Percentiles rank a stretch among this genome's conserved stretches.
These are phyloP conservation scores for Fusarium sp. DNA, from an alignment of 2,329 filamentous ascomycete genomes.

Conservation along the genomic window DNA sequence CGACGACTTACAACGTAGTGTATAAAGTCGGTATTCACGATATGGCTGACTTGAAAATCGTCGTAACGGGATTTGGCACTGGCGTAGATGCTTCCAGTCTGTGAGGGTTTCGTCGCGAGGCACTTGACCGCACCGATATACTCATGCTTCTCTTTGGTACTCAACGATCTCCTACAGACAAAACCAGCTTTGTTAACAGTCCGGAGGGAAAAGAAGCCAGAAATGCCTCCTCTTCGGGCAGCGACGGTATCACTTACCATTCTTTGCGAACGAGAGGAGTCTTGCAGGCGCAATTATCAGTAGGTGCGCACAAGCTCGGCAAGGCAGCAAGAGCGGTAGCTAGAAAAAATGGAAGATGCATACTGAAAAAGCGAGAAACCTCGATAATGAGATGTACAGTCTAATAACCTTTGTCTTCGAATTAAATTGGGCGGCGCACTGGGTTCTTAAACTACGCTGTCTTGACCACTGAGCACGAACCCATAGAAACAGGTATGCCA, in stretches of 20 bases:
- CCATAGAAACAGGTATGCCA: too few species aligned
- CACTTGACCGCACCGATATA: neutral
- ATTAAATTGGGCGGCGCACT: neutral
- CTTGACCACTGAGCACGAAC: neutral
- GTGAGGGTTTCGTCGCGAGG: rapidly evolving
- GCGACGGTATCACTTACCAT: rapidly evolving
- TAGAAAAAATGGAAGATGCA: rapidly evolving
- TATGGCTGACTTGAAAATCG: neutral
- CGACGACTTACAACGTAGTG: neutral
- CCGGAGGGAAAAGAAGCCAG: rapidly evolving
- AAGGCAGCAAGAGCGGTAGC: neutral
- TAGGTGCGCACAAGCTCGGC: rapidly evolving
- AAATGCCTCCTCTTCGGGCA: rapidly evolving
- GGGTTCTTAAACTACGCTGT: neutral
- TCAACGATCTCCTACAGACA: neutral
- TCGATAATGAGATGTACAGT: rapidly evolving
- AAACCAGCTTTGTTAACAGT: rapidly evolving
- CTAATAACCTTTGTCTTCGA: rapidly evolving
- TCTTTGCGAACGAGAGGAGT: neutral
- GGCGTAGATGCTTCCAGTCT: neutral
- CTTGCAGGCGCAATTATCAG: neutral
- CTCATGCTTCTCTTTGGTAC: neutral
- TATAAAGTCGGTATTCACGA: neutral
- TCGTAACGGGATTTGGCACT: neutral
- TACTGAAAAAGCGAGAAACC: neutral